Evolutionary conservation across 1,284 basidiomycete species (phyloP), one percentile per base, ranked within the genome.

Genomic region (Leccinum ponderosum): DNA sequence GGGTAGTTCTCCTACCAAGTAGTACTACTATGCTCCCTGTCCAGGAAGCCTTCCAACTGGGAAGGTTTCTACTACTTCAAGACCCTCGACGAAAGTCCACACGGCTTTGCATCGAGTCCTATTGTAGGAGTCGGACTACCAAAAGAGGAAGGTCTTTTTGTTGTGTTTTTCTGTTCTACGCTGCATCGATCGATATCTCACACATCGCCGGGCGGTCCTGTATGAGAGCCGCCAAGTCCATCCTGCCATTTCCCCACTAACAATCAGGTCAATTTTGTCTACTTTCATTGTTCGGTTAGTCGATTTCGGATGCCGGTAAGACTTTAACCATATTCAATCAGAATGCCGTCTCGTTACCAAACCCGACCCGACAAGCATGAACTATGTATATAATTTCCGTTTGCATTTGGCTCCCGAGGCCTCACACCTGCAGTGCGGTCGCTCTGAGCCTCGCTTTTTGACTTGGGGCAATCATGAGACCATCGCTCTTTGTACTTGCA

Each of bases 401-500:
- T 6, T 42, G 39, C n/a, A 11, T 6, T 42, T 17, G 39, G 39
- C 7, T n/a, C 37, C 8, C 15, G 2, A 17, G n/a, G 39, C 39
- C 37, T 39, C 39, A 17, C n/a, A 17, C 9, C 37, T n/a, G 37
- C 37, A n/a, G n/a, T 9, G 37, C 37, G 37, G 37, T 11, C n/a
- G n/a, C n/a, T 42, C 39, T 4, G 37, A 39, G 37, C n/a, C 39
- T 17, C n/a, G 39, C 39, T 39, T 42, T 39, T 44, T 17, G 6
- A 44, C 9, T 17, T 44, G 42, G 17, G 44, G 44, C 44, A 20
- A 20, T 47, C 3, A 47, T 47, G 44, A 20, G 9, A 47, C 44
- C 27, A 6, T 14, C 20, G 2, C 8, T 68, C 27, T 2, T 66
- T 22, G 14, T 47, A 17, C 50, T 66, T 55, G n/a, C 57, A 8